phyloP scores from a whole-genome alignment of 2,329 filamentous ascomycete species.

The Alternaria brassicicola region DNA sequence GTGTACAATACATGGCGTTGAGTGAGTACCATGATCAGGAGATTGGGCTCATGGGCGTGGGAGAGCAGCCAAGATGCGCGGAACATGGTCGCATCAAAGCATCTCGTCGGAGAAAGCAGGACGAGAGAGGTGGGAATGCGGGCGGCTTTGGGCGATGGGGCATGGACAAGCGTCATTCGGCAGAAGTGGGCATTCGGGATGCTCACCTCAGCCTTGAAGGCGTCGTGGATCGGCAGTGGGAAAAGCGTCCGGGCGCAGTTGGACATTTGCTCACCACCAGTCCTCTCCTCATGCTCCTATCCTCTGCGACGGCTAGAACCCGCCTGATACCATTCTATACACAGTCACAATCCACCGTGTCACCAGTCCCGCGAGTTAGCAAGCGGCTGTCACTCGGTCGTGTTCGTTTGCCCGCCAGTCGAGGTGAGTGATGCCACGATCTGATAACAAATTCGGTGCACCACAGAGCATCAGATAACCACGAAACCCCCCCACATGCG shows the following conservation, averaged over 20 bases:
- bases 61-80: not conserved
- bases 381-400: constrained; percentile 26
- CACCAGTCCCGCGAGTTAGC: constrained; percentile 1
- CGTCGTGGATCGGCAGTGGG: constrained; percentile 14
- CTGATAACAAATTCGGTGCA: constrained; percentile 34
- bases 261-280: constrained; percentile 18
- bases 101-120: constrained; percentile 16
- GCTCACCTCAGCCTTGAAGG: constrained; percentile 17
- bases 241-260: constrained; percentile 9
- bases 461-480: constrained; percentile 19
- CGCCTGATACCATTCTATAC: not conserved
- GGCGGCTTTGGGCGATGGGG: constrained; percentile 11
- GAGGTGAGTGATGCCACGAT: constrained; percentile 34
- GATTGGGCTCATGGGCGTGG: not conserved
- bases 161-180: constrained; percentile 9
- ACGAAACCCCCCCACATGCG: constrained; percentile 4
- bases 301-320: constrained; percentile 5
- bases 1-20: not conserved
- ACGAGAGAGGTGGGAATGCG: not conserved
- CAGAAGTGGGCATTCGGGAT: constrained; percentile 10
- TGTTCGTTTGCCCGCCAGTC: constrained; percentile 15
- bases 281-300: constrained; percentile 14
- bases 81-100: not conserved
- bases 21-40: constrained; percentile 3
- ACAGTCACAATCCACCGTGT: constrained; percentile 18